Conservation (phyloP, 495 filamentous ascomycete species). For the Penicillium flavigenum region DNA sequence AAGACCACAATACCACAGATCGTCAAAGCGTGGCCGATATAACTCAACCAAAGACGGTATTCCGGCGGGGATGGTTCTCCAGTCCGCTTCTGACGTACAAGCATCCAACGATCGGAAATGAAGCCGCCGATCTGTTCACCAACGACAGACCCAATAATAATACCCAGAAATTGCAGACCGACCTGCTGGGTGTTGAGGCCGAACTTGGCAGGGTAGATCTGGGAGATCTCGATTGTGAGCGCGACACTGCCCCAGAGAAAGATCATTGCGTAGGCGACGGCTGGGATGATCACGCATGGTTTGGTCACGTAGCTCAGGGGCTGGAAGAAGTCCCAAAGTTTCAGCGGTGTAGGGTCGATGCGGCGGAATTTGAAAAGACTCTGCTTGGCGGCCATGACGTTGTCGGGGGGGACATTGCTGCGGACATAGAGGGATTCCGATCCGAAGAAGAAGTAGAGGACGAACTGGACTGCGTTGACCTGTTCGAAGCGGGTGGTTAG, state of each 20-base stretch:
- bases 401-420: slow-evolving; percentile 8
- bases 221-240: slow-evolving; percentile 53
- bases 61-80: slow-evolving; percentile 37
- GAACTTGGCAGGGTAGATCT: slow-evolving; percentile 51
- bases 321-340: slow-evolving; percentile 45
- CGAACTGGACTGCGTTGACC: slow-evolving; percentile 55
- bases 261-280: slow-evolving; percentile 52
- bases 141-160: slow-evolving; percentile 56
- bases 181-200: slow-evolving; percentile 52
- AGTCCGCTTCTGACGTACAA: slow-evolving; percentile 25
- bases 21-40: slow-evolving; percentile 46
- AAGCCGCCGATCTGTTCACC: slow-evolving; percentile 57
- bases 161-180: slow-evolving; percentile 52
- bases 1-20: slow-evolving; percentile 55
- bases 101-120: slow-evolving; percentile 54
- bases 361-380: slow-evolving; percentile 45
- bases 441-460: slow-evolving; percentile 53
- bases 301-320: slow-evolving; percentile 41
- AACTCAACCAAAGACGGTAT: slow-evolving; percentile 54
- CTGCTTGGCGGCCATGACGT: slow-evolving; percentile 19
- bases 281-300: slow-evolving; percentile 47
- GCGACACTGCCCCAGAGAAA: slow-evolving; percentile 52
- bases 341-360: slow-evolving; percentile 50
- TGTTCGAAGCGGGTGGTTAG: slow-evolving; percentile 15
- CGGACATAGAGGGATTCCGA: slow-evolving; percentile 55